phyloP scores from a whole-genome alignment of 345 rosid genomes.

The Sisymbrium altissimum region DNA sequence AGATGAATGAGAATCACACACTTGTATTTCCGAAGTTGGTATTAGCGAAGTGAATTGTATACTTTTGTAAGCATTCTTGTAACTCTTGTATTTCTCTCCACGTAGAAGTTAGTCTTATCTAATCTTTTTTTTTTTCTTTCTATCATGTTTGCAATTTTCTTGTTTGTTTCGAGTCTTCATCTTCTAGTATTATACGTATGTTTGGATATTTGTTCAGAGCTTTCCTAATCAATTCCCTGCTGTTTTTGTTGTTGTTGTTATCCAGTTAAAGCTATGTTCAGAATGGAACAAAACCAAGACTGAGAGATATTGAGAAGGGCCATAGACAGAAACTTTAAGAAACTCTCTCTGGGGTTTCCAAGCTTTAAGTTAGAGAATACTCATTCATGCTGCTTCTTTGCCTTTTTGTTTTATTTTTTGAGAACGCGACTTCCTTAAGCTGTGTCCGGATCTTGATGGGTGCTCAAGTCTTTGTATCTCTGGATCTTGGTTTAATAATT shows the following conservation, averaged over 20 bases:
- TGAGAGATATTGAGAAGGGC: neutral
- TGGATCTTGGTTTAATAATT: neutral
- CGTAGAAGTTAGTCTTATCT: neutral
- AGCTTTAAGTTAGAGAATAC: neutral
- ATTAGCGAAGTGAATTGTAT: neutral
- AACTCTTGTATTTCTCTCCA: neutral
- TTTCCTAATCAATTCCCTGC: neutral
- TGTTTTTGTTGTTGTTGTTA: neutral
- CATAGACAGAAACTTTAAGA: neutral
- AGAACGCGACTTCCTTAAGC: neutral
- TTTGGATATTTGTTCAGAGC: neutral
- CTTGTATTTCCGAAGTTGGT: neutral
- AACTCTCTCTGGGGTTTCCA: neutral
- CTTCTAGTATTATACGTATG: neutral
- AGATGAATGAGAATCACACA: neutral
- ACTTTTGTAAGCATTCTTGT: neutral
- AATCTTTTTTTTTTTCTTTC: neutral
- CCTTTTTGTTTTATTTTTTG: neutral
- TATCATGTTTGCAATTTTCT: neutral
- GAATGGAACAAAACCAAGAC: conserved; percentile 1
- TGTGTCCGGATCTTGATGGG: neutral
- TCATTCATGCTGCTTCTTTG: neutral
- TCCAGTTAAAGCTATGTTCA: conserved; percentile 10
- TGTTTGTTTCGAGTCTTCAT: neutral
- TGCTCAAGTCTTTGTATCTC: neutral